Evolutionary conservation across 495 filamentous ascomycete species (phyloP).

Genomic region (Achaetomiella virescens): DNA sequence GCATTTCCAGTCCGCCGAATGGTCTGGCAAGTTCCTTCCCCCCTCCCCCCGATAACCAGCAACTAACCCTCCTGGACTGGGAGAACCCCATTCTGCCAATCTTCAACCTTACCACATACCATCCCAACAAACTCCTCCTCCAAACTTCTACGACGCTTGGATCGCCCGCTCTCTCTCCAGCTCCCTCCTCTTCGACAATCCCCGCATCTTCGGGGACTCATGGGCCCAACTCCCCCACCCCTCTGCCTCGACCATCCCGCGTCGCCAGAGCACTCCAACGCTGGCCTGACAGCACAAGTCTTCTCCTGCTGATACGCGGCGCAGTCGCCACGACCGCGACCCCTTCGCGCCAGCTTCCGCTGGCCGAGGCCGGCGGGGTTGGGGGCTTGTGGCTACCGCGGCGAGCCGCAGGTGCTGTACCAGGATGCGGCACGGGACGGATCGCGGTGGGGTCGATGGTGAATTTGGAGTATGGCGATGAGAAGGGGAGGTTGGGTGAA

Average conservation of each 20-base stretch:
- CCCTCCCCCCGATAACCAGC: neutral
- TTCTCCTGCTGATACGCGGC: slow-evolving; percentile 50
- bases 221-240: too few relatives aligned
- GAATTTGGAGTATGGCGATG: neutral
- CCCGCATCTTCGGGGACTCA: slow-evolving; percentile 29
- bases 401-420: slow-evolving; percentile 40
- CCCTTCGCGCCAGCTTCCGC: slow-evolving; percentile 33
- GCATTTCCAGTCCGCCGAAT: slow-evolving; percentile 41
- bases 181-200: slow-evolving; percentile 45
- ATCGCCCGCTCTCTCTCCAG: slow-evolving; percentile 42
- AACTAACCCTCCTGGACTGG: slow-evolving; percentile 48
- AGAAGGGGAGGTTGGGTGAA: neutral
- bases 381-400: slow-evolving; percentile 32
- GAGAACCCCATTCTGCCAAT: too few relatives aligned
- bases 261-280: slow-evolving; percentile 22
- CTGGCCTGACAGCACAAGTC: slow-evolving; percentile 41
- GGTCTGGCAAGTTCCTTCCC: slow-evolving; percentile 28
- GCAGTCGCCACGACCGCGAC: slow-evolving; percentile 26
- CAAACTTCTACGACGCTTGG: slow-evolving; percentile 46
- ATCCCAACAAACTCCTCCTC: neutral
- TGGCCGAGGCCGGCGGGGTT: slow-evolving; percentile 27
- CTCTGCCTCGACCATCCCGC: slow-evolving; percentile 38
- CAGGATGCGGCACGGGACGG: slow-evolving; percentile 43
- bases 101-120: slow-evolving; percentile 3
- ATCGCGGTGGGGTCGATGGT: too few relatives aligned